These are phyloP conservation scores for Aureobasidium namibiae DNA, from an alignment of 2,329 filamentous ascomycete species.

Conservation along the genomic window DNA sequence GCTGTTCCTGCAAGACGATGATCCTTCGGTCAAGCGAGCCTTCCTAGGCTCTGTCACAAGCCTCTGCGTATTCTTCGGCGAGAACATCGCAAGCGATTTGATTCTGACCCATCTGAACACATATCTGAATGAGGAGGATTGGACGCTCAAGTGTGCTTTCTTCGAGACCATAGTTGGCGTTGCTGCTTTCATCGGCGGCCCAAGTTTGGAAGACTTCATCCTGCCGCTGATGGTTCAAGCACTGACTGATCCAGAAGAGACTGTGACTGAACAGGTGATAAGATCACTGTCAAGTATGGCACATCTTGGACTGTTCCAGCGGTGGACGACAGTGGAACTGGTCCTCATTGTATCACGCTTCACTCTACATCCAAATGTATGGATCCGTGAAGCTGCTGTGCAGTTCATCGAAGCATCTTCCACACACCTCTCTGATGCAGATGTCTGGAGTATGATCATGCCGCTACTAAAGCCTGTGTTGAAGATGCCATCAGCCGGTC, in stretches of 20 bases:
- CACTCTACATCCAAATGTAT: conserved; percentile 86
- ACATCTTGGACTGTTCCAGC: conserved; percentile 76
- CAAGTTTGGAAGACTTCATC: conserved; percentile 88
- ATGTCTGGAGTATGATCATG: conserved; percentile 72
- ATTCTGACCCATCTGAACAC: conserved; percentile 93
- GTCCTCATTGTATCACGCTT: conserved; percentile 77
- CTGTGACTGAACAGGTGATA: conserved; percentile 83
- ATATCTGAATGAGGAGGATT: conserved; percentile 91
- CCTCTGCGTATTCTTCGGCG: conserved; percentile 90
- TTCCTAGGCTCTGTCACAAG: conserved; percentile 88
- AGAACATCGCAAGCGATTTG: conserved; percentile 88
- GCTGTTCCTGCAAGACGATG: conserved; percentile 74
- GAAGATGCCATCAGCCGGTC: conserved; percentile 60
- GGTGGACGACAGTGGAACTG: conserved; percentile 78
- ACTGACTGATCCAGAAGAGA: conserved; percentile 84
- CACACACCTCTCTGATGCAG: conserved; percentile 67
- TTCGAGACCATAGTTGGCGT: conserved; percentile 94
- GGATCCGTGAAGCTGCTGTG: conserved; percentile 85
- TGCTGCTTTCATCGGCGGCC: conserved; percentile 79
- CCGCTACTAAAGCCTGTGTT: conserved; percentile 77
- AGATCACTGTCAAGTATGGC: conserved; percentile 84
- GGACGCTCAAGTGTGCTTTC: conserved; percentile 93
- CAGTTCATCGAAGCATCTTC: conserved; percentile 74
- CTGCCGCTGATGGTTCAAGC: conserved; percentile 93
- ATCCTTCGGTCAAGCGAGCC: conserved; percentile 78